Evolutionary conservation across 495 filamentous ascomycete species (phyloP).

Genomic region (Ramalina intermedia): DNA sequence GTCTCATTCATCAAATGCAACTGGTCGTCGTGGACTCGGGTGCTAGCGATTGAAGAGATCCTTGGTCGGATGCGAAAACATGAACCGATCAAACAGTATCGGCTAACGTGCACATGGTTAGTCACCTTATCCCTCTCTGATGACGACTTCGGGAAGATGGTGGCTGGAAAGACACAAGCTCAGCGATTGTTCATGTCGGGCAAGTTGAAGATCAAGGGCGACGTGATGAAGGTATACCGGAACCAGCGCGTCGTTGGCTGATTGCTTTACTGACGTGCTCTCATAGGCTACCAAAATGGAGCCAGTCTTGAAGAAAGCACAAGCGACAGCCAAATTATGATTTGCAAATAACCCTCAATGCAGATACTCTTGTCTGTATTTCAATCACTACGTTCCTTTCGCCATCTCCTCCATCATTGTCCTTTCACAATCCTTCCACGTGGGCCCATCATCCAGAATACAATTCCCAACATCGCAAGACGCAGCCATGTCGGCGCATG

Average conservation of each 20-base stretch:
- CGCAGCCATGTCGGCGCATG: too few relatives aligned
- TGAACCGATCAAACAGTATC: too few relatives aligned
- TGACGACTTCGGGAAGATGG: constrained; percentile 67
- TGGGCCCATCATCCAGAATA: too few relatives aligned
- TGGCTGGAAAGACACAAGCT: constrained; percentile 80
- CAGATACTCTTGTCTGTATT: too few relatives aligned
- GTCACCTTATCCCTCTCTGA: constrained; percentile 79
- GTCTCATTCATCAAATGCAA: neutral
- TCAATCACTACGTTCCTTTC: too few relatives aligned
- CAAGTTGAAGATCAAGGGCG: constrained; percentile 94
- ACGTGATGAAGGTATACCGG: constrained; percentile 53
- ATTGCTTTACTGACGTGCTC: neutral
- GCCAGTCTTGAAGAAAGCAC: constrained; percentile 81
- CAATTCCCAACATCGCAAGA: too few relatives aligned
- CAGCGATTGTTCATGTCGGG: constrained; percentile 93
- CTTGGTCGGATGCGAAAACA: neutral
- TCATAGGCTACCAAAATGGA: constrained; percentile 89
- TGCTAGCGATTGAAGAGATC: neutral
- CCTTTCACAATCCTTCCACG: too few relatives aligned
- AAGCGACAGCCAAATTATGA: constrained; percentile 72
- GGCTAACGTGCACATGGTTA: constrained; percentile 17
- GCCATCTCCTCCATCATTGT: too few relatives aligned
- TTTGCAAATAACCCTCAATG: too few relatives aligned
- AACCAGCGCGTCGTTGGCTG: too few relatives aligned
- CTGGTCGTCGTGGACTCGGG: too few relatives aligned